These are phyloP conservation scores for Capronia epimyces DNA, from an alignment of 2,329 filamentous ascomycete genomes.

Conservation along the genomic window DNA sequence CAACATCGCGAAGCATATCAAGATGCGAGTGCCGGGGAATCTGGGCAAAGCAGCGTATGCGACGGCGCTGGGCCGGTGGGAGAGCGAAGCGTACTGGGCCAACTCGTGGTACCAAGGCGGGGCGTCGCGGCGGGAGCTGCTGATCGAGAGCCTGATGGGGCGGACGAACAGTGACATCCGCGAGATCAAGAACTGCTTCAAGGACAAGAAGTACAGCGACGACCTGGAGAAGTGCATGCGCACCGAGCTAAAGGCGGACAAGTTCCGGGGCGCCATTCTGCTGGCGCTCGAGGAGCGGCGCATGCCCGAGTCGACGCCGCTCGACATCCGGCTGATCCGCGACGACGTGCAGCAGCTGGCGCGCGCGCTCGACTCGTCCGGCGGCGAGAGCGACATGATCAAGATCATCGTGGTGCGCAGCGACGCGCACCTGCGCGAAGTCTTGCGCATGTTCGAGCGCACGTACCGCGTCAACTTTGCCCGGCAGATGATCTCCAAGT, in stretches of 20 bases:
- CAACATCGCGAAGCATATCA: slow-evolving; percentile 49
- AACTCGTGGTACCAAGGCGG: slow-evolving; percentile 96
- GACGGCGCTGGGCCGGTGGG: slow-evolving; percentile 82
- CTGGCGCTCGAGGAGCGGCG: slow-evolving; percentile 74
- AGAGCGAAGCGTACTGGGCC: slow-evolving; percentile 93
- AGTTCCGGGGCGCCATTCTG: slow-evolving; percentile 85
- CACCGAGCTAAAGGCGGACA: slow-evolving; percentile 88
- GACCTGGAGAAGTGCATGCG: slow-evolving; percentile 79
- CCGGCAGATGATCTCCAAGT: slow-evolving; percentile 78
- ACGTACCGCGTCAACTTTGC: slow-evolving; percentile 77
- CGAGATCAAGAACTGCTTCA: slow-evolving; percentile 80
- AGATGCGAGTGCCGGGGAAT: slow-evolving; percentile 45
- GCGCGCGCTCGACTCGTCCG: slow-evolving; percentile 66
- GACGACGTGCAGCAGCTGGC: slow-evolving; percentile 70
- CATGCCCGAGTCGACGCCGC: slow-evolving; percentile 71
- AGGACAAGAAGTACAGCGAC: slow-evolving; percentile 85
- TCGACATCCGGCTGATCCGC: slow-evolving; percentile 58
- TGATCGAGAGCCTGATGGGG: slow-evolving; percentile 91
- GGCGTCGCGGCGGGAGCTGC: slow-evolving; percentile 74
- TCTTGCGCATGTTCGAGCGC: slow-evolving; percentile 70
- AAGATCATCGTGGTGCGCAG: slow-evolving; percentile 73
- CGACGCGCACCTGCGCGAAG: slow-evolving; percentile 74
- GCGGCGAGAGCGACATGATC: slow-evolving; percentile 84
- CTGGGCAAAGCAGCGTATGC: slow-evolving; percentile 91
- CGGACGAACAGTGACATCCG: slow-evolving; percentile 80